A percentile compares a stretch with the other conserved stretches of the same genome.
Conservation (phyloP, 345 rosid species). For the Salix viminalis region DNA sequence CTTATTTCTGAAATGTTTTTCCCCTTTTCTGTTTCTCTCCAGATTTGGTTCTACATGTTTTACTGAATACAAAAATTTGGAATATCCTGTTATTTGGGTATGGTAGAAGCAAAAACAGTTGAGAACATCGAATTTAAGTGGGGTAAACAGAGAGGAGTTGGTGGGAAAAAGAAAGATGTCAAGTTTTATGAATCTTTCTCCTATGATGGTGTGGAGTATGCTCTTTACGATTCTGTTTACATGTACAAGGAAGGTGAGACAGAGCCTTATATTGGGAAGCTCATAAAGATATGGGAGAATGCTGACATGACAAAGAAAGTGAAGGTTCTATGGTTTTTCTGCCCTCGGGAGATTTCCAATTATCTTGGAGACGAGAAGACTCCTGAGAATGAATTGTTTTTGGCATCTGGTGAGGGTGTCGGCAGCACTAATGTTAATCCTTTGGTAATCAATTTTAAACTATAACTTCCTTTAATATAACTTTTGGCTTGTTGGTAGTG, state of each 20-base stretch:
- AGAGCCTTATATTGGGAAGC: slow-evolving; percentile 68
- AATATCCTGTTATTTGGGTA: slow-evolving; percentile 19
- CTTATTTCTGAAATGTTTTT: neutral
- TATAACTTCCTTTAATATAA: neutral
- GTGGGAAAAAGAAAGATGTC: slow-evolving; percentile 57
- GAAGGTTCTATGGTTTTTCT: slow-evolving; percentile 79
- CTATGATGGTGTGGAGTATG: slow-evolving; percentile 58
- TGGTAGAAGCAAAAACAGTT: slow-evolving; percentile 42
- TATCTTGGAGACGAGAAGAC: slow-evolving; percentile 35
- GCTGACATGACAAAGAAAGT: slow-evolving; percentile 43
- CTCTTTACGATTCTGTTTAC: slow-evolving; percentile 67
- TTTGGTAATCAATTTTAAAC: slow-evolving; percentile 50
- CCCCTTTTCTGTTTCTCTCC: neutral
- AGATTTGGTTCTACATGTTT: neutral
- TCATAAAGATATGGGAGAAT: slow-evolving; percentile 70
- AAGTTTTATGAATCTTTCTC: slow-evolving; percentile 71
- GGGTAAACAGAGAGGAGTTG: slow-evolving; percentile 59
- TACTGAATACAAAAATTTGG: neutral
- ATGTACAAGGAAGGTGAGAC: slow-evolving; percentile 33
- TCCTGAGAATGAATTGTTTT: slow-evolving; percentile 59
- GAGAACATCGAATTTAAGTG: slow-evolving; percentile 59
- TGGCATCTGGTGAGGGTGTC: slow-evolving; percentile 78
- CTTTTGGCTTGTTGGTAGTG: neutral
- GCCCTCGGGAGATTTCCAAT: slow-evolving; percentile 52
- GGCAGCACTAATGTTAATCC: slow-evolving; percentile 69